Evolutionary conservation across 768 basidiomycete genomes (phyloP).

Genomic region (Rhodosporidiobolus sp.): DNA sequence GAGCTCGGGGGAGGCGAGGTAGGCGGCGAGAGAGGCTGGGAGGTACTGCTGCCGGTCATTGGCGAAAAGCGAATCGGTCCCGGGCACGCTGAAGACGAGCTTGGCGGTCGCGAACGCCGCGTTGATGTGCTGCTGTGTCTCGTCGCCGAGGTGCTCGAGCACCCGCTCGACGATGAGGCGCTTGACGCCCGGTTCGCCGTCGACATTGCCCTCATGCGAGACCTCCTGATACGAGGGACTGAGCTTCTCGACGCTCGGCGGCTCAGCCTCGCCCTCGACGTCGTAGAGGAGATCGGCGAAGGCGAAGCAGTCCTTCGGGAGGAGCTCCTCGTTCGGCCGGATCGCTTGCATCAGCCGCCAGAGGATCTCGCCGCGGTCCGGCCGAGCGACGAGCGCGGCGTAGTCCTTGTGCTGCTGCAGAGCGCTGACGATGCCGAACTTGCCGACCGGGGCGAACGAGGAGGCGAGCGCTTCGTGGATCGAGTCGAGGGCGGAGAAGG

Average conservation of each 20-base stretch:
- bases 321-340: no score
- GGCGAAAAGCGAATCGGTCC: neutral
- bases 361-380: neutral
- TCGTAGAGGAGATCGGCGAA: constrained; percentile 34
- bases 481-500: neutral
- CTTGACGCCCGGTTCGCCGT: constrained; percentile 21
- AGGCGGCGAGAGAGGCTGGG: neutral
- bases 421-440: constrained; percentile 20
- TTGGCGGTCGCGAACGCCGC: constrained; percentile 17
- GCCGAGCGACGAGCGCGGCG: neutral
- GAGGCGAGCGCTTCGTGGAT: constrained; percentile 24
- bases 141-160: neutral
- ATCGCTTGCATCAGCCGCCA: constrained; percentile 30
- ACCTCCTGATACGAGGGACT: neutral
- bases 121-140: neutral
- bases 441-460: constrained; percentile 13
- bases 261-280: constrained; percentile 1
- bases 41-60: neutral
- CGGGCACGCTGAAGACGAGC: constrained; percentile 12
- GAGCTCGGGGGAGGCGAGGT: neutral
- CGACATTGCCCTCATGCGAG: neutral
- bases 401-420: neutral
- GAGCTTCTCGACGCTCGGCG: constrained; percentile 15
- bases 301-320: constrained; percentile 7
- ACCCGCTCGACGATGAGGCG: constrained; percentile 3